phyloP scores from a whole-genome alignment of 2,329 filamentous ascomycete species.

The Fusarium bactridioides region DNA sequence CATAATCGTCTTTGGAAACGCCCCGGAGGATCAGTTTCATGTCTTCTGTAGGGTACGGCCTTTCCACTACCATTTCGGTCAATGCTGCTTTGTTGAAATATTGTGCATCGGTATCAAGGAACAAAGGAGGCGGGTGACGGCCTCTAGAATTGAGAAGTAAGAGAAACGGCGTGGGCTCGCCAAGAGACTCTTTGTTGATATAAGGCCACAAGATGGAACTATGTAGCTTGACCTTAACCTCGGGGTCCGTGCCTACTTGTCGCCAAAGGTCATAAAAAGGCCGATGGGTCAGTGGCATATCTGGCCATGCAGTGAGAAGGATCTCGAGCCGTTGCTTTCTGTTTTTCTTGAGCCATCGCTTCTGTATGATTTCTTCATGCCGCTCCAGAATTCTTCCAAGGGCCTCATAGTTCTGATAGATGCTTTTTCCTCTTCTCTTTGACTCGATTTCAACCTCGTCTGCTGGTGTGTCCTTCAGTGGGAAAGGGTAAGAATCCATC shows the following conservation, averaged over 20 bases:
- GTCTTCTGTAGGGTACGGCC: neutral
- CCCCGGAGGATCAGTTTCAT: neutral
- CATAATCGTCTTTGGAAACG: neutral
- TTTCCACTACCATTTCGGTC: neutral
- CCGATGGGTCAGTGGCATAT: neutral
- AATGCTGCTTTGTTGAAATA: fast-evolving
- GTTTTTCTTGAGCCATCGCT: neutral
- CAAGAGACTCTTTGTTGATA: neutral
- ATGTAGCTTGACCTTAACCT: fast-evolving
- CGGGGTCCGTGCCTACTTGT: neutral
- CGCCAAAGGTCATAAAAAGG: neutral
- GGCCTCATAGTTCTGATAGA: neutral
- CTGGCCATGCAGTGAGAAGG: neutral
- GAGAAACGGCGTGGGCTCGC: neutral
- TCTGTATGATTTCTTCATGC: neutral
- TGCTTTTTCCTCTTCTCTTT: neutral
- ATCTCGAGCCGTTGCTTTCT: neutral
- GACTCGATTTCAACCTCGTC: neutral
- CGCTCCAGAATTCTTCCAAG: neutral
- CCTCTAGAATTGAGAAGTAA: neutral
- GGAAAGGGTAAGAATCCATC: neutral
- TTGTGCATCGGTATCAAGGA: neutral
- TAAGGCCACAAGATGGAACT: neutral
- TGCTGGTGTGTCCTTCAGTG: neutral
- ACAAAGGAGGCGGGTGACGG: neutral